These are phyloP conservation scores for Pseudogymnoascus sp. DNA, from an alignment of 2,329 filamentous ascomycete species.

Conservation along the genomic window DNA sequence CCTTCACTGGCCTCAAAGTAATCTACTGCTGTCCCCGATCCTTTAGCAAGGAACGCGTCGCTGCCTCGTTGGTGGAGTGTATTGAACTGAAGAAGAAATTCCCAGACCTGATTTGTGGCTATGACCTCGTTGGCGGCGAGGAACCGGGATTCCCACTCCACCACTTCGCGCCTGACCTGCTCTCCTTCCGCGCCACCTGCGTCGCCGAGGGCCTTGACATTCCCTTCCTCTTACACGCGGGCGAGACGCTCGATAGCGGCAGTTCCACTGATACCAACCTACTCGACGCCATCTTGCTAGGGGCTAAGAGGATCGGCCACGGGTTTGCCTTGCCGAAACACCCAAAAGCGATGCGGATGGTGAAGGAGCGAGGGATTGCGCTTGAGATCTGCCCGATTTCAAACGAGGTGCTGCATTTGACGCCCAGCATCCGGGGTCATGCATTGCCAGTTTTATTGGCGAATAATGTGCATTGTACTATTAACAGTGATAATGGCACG, in stretches of 20 bases:
- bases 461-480: slow-evolving; percentile 64
- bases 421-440: slow-evolving; percentile 56
- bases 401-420: slow-evolving; percentile 66
- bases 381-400: slow-evolving; percentile 72
- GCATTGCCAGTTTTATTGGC: slow-evolving; percentile 59
- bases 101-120: slow-evolving; percentile 56
- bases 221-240: slow-evolving; percentile 69
- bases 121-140: slow-evolving; percentile 60
- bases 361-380: slow-evolving; percentile 56
- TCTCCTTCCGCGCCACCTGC: slow-evolving; percentile 49
- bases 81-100: slow-evolving; percentile 49
- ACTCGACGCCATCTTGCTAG: slow-evolving; percentile 57
- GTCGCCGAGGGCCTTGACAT: slow-evolving; percentile 42
- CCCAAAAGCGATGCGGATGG: slow-evolving; percentile 55
- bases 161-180: slow-evolving; percentile 46
- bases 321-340: slow-evolving; percentile 63
- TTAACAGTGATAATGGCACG: slow-evolving; percentile 68
- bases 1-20: slow-evolving; percentile 59
- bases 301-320: slow-evolving; percentile 63
- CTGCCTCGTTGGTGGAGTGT: slow-evolving; percentile 50
- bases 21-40: slow-evolving; percentile 64
- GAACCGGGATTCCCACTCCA: slow-evolving; percentile 51
- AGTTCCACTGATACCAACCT: slow-evolving; percentile 59
- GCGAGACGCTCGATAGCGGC: slow-evolving; percentile 62
- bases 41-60: slow-evolving; percentile 41